Evolutionary conservation across 148 eudicot species (phyloP), one percentile per base, ranked within the genome.

Genomic region (Agrostemma githago): DNA sequence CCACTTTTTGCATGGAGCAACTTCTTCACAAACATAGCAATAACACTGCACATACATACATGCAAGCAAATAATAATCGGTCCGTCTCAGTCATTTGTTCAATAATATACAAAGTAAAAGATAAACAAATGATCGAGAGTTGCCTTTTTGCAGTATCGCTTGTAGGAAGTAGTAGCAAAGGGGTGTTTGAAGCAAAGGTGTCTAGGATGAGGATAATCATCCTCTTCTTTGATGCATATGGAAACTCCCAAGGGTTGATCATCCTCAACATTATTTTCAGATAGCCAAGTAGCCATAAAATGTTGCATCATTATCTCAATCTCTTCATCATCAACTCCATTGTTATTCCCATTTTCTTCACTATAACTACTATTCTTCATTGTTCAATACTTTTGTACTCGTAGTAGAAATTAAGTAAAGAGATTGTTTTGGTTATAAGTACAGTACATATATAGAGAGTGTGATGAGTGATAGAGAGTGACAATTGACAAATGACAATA

Each of bases 181-280:
- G 62, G 62, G 37, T 65, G 51, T 14, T 64, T 51, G 71, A 74
- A 65, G n/a, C 71, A 74, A 10, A 74, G 77, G 62, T 74, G 56
- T 39, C 77, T 74, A 34, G 62, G 70, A 65, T 65, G 77, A 34
- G 77, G 77, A 11, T 15, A 53, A 38, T 74, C 77, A 74, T 26
- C 34, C 0, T 26, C 34, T 26, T 26, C 34, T 26, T 26, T 26
- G 34, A 26, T 26, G 34, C 34, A 74, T 21, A 74, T 12, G 2
- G 51, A 51, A 54, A 65, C 17, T 0, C 34, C 3, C 19, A 20
- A 62, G 39, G 2, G 5, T 62, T 62, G 10, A 26, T 26, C 34
- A 5, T 42, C n/a, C n/a, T 74, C 46, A n/a, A 67, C 15, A 8
- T 67, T 26, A 26, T 26, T 67, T 43, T 67, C 70, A 8, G 70